Evolutionary conservation across 2,329 filamentous ascomycete species (phyloP).

Genomic region (Phyllosticta ampelicida): DNA sequence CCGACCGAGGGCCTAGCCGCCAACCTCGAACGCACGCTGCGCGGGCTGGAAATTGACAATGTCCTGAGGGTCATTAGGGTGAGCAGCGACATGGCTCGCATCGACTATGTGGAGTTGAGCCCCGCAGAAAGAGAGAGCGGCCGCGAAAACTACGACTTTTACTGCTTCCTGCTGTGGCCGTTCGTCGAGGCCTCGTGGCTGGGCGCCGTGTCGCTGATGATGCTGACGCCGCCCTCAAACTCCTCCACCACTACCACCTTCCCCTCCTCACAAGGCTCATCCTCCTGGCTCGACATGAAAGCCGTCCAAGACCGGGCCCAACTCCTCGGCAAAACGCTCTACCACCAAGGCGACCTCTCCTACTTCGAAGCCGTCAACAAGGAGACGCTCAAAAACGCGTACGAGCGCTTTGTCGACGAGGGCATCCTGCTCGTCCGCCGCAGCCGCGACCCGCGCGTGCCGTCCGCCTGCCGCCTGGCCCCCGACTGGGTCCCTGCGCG

Average conservation of each 20-base stretch:
- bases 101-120: constrained; percentile 63
- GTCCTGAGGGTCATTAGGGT: constrained; percentile 54
- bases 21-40: constrained; percentile 73
- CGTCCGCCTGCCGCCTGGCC: constrained; percentile 55
- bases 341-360: constrained; percentile 90
- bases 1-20: constrained; percentile 68
- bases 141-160: constrained; percentile 94
- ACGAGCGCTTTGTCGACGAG: constrained; percentile 78
- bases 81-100: constrained; percentile 30
- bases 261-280: constrained; percentile 5
- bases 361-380: constrained; percentile 99
- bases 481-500: constrained; percentile 64
- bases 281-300: constrained; percentile 61
- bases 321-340: constrained; percentile 85
- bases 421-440: constrained; percentile 68
- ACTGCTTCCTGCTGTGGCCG: constrained; percentile 97
- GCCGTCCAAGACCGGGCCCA: constrained; percentile 76
- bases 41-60: constrained; percentile 64
- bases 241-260: constrained; percentile 15
- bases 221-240: constrained; percentile 77
- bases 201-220: constrained; percentile 76
- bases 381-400: constrained; percentile 91
- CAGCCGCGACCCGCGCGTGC: constrained; percentile 50
- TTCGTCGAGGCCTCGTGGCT: constrained; percentile 95
- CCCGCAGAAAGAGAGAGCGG: constrained; percentile 66